Evolutionary conservation across 2,329 filamentous ascomycete genomes (phyloP), one percentile per base, ranked within the genome.

Genomic region (Sphaerulina populicola): DNA sequence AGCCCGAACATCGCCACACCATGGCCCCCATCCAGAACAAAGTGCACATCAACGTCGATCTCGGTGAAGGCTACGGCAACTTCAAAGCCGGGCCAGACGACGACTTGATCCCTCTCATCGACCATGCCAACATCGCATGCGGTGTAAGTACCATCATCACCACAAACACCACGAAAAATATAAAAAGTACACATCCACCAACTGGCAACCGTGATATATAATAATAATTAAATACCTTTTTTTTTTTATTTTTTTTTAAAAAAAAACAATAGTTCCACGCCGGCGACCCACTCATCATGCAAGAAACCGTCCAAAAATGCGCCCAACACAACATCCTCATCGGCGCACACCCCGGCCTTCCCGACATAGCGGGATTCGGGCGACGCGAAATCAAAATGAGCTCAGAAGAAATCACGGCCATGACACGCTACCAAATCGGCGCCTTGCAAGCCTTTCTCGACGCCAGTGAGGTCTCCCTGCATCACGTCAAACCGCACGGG

Each of bases 271-370:
- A 69, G 43, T 62, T 63, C 38, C 62, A 65, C 47, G 62, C 60
- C 30, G 77, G 79, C 37, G 81, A 85, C 54, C 80, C 81, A 0
- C 61, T 78, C n/a, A 80, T 82, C 48, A 85, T 84, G 80, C 68
- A 75, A 43, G 71, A 78, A 50, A 83, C 80, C 0, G 75, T 83
- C 9, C 69, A 68, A 8, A 69, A 75, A 14, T 81, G 78, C 66
- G 83, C 82, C 65, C 63, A 72, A 38, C 74, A 81, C 64, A 71
- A 72, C 51, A 74, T 84, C 54, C 72, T 71, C 44, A 68, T 78
- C 5, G 81, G 81, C 6, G 82, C 82, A 0, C 81, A 85, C 58
- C 81, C 81, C 0, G 80, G 80, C 1, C 69, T 83, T 0, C 80
- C 78, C n/a, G 81, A 85, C 62, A 71, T 82, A 2, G 6, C 23